Evolutionary conservation across 768 basidiomycete species (phyloP).

Genomic region (Polyporus arcularius): DNA sequence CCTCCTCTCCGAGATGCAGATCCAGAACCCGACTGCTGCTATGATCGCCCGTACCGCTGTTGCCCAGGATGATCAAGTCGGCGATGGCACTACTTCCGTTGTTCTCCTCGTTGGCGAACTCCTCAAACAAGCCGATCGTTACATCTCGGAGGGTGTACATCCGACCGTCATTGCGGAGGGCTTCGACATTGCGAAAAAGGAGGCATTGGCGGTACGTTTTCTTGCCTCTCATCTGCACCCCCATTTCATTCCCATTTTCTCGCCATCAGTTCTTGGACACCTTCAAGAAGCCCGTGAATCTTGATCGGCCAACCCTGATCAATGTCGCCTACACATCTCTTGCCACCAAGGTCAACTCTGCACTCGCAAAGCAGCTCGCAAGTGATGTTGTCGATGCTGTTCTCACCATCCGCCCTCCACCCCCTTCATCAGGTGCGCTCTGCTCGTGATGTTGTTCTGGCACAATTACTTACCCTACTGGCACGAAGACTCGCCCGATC

Average conservation of each 20-base stretch:
- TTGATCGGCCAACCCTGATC: conserved; percentile 90
- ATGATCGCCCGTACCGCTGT: conserved; percentile 99
- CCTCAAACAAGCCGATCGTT: conserved; percentile 96
- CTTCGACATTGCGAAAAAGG: conserved; percentile 97
- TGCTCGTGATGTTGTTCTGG: background rate
- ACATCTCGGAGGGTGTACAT: conserved; percentile 97
- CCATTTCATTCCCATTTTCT: conserved; percentile 1
- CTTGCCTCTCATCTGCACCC: background rate
- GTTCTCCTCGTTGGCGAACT: conserved; percentile 95
- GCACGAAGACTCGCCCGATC: conserved; percentile 56
- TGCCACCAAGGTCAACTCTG: conserved; percentile 84
- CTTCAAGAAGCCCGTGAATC: conserved; percentile 75
- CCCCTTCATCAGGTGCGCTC: conserved; percentile 57
- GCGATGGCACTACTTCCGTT: conserved; percentile 97
- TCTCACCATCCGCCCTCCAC: conserved; percentile 75
- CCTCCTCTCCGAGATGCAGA: conserved; percentile 98
- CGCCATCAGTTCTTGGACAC: conserved; percentile 82
- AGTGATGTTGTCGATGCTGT: conserved; percentile 97
- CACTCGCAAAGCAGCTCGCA: conserved; percentile 84
- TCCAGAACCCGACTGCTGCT: conserved; percentile 97
- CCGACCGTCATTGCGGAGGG: conserved; percentile 95
- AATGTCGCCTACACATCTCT: conserved; percentile 95
- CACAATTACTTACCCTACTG: conserved; percentile 5
- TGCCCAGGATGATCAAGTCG: conserved; percentile 98
- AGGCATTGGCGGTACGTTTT: conserved; percentile 74